Evolutionary conservation across 495 filamentous ascomycete species (phyloP).

Genomic region (Acidomyces sp.): DNA sequence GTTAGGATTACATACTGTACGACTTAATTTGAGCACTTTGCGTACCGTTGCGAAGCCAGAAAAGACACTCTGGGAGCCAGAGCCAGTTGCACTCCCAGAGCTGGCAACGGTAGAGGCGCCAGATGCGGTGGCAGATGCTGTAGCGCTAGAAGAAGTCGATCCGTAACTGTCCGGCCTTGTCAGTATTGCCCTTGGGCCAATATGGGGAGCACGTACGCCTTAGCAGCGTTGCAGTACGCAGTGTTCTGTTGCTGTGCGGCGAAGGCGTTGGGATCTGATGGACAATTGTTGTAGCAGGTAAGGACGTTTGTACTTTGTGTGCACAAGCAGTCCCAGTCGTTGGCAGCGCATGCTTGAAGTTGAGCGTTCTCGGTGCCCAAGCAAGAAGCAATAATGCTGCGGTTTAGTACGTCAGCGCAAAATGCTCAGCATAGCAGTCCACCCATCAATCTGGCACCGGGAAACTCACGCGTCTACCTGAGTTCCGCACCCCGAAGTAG

Average conservation of each 20-base stretch:
- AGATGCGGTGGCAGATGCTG: too few species aligned
- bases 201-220: slow-evolving; percentile 27
- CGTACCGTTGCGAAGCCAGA: too few species aligned
- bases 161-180: too few species aligned
- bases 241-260: slow-evolving; percentile 18
- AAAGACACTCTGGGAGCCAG: too few species aligned
- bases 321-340: slow-evolving; percentile 30
- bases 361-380: slow-evolving; percentile 12
- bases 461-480: slow-evolving; percentile 12
- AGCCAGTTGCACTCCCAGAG: too few species aligned
- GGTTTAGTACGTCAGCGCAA: not conserved
- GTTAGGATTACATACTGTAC: too few species aligned
- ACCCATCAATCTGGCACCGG: slow-evolving; percentile 7
- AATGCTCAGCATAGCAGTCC: not conserved
- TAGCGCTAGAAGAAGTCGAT: too few species aligned
- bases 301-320: slow-evolving; percentile 21
- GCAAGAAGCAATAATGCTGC: slow-evolving; percentile 27
- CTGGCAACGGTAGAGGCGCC: too few species aligned
- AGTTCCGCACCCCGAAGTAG: slow-evolving; percentile 13
- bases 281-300: slow-evolving; percentile 30
- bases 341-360: slow-evolving; percentile 21
- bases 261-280: slow-evolving; percentile 4
- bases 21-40: too few species aligned
- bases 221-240: slow-evolving; percentile 25
- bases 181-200: too few species aligned